Evolutionary conservation across 2,329 filamentous ascomycete species (phyloP), one percentile per base, ranked within the genome.

Genomic region (Emmonsiellopsis sp.): DNA sequence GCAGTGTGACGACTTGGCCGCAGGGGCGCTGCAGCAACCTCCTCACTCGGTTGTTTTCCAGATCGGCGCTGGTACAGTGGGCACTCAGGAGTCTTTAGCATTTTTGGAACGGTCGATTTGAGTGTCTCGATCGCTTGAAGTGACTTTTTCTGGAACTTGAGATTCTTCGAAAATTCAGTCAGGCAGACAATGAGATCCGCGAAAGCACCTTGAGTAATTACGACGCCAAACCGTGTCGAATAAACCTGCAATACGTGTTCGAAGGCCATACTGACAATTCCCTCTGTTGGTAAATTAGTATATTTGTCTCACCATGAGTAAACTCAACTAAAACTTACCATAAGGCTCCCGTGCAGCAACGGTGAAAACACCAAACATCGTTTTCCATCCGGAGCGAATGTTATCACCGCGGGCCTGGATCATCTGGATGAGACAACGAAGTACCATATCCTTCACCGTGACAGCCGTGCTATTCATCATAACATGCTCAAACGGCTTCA

Each of bases 331-430:
- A 13, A 37, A 65, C 76, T 61, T 73, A 81, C 79, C 79, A 66
- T 95, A 91, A 13, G 87, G 88, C 65, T 97, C 94, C 56, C 86
- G 81, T 14, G 94, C 93, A 32, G 94, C 93, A 39, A 97, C 90
- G 1, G 92, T 96, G 66, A 98, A 98, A 33, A 96, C 92, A 3
- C 92, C 93, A 70, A 99, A 97, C 92, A 99, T 98, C 17, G 94
- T 97, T 66, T 93, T 86, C 93, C 93, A 99, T 5, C 93, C 93
- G 40, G 91, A 96, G 51, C 92, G 85, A 64, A 99, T 98, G 62
- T 97, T 97, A 70, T 96, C 87, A 5, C 94, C 94, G 54, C 88
- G 82, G 34, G 92, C 91, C 72, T 98, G 93, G 47, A 98, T 95
- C 94, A 99, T 98, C 71, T 99, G 94, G 53, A 96, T 94, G 56